phyloP scores from a whole-genome alignment of 768 basidiomycete genomes.

The Tricholoma hemisulphureum region DNA sequence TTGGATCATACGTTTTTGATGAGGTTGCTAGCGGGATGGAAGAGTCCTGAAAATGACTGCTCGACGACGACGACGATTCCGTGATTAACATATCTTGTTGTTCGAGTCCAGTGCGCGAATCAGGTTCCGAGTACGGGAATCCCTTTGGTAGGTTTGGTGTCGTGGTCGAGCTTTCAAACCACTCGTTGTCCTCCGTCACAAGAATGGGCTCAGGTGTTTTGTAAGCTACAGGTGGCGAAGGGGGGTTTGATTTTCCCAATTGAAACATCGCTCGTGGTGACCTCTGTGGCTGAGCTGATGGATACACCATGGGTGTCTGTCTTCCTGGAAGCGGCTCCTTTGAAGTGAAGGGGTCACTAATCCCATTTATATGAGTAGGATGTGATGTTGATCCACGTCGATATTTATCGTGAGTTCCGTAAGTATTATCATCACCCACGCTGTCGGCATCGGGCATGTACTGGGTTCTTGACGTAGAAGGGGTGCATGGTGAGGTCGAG shows the following conservation, averaged over 20 bases:
- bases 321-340: conserved; percentile 1
- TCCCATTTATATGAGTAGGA: background rate
- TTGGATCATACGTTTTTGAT: background rate
- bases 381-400: background rate
- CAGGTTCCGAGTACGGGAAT: conserved; percentile 14
- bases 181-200: conserved; percentile 11
- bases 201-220: conserved; percentile 10
- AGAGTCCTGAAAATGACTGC: background rate
- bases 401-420: conserved; percentile 4
- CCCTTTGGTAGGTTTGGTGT: conserved; percentile 15
- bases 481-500: conserved; percentile 2
- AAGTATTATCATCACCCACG: conserved; percentile 4
- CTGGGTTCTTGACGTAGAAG: conserved; percentile 5
- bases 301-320: conserved; percentile 1
- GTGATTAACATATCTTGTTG: background rate
- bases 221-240: conserved; percentile 9
- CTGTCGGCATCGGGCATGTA: background rate
- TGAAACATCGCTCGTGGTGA: conserved; percentile 15
- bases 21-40: background rate
- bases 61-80: background rate
- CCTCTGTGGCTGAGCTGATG: conserved; percentile 8
- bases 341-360: background rate
- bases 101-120: background rate
- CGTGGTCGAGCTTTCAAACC: conserved; percentile 12
- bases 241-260: conserved; percentile 15